Base-by-base conservation (phyloP, 139 green algal species). In the Haematococcus lacustris region DNA sequence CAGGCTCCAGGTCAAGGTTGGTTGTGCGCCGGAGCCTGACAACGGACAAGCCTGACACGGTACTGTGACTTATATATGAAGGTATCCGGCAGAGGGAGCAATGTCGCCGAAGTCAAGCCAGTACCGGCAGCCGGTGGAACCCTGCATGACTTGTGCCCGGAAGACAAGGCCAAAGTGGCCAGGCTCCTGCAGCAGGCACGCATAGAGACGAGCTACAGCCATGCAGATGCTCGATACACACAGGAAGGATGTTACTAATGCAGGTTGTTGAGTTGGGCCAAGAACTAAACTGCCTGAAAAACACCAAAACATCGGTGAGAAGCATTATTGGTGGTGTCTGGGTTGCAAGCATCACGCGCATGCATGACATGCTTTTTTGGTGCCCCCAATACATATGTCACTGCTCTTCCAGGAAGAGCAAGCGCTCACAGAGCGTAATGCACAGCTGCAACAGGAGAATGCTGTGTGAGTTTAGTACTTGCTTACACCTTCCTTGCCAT, bases 91-190 rank as follows among this genome's bases (percentile, higher is more conserved):
- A n/a, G n/a, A n/a, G n/a, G n/a, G n/a, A n/a, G n/a, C n/a, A n/a
- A 9, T 17, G 43, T 9, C 17, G 9, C 9, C 43, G 9, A 53
- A 53, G 43, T 17, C 43, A 53, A 53, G 43, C 43, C 9, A 53
- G 43, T 17, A 53, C 9, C 43, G 17, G 43, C 43, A 28, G 9
- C 9, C 43, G 9, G 43, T 28, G 43, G 43, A 64, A 88, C 77
- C 0, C 60, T 88, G 6, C 79, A 83, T n/a, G 68, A 82, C 25
- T 68, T 88, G 13, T 77, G 82, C 5, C 77, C 82, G 7, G 82
- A 85, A 34, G 82, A 88, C 41, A 88, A 83, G 69, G 64, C 78
- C 43, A 88, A 88, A 32, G 82, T 88, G 32, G 77, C 82, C 4
- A 78, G 71, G 40, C 72, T 88, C 1, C 61, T 88, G 2, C 80